Percentiles rank a stretch among this genome's conserved stretches.
phyloP scores from a whole-genome alignment of 257 asterid genomes.

The Cinchona pubescens region DNA sequence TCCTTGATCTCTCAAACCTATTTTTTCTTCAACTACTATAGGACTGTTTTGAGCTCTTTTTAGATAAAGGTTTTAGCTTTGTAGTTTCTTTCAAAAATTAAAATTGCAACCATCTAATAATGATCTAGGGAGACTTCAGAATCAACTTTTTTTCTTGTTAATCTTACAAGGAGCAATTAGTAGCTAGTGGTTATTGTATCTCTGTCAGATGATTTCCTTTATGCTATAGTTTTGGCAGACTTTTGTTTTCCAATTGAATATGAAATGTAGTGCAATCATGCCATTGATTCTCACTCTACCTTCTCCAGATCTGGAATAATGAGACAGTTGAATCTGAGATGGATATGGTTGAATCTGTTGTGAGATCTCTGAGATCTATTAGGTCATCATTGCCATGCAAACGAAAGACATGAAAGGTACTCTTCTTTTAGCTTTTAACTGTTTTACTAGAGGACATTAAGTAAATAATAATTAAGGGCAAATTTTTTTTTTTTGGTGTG shows the following conservation, averaged over 20 bases:
- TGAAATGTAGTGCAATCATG: neutral
- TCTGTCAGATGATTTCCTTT: neutral
- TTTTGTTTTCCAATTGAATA: neutral
- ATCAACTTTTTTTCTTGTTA: neutral
- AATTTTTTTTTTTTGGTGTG: neutral
- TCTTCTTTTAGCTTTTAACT: neutral
- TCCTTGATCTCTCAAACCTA: neutral
- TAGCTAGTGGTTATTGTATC: neutral
- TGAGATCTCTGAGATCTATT: constrained; percentile 70
- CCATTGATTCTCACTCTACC: constrained; percentile 4
- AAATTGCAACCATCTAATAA: neutral
- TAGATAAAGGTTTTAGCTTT: neutral
- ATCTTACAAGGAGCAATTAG: neutral
- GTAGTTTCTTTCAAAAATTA: neutral
- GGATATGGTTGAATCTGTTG: constrained; percentile 61
- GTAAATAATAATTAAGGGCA: neutral
- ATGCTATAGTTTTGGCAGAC: neutral
- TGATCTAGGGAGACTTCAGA: neutral
- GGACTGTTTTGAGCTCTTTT: neutral
- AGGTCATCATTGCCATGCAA: constrained; percentile 64
- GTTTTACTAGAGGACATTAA: neutral
- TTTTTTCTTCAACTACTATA: neutral
- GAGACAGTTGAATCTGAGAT: constrained; percentile 70
- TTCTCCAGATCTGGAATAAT: constrained; percentile 68
- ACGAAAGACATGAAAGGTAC: constrained; percentile 74